Evolutionary conservation across 2,329 filamentous ascomycete genomes (phyloP).

Genomic region (Sporothrix luriei): DNA sequence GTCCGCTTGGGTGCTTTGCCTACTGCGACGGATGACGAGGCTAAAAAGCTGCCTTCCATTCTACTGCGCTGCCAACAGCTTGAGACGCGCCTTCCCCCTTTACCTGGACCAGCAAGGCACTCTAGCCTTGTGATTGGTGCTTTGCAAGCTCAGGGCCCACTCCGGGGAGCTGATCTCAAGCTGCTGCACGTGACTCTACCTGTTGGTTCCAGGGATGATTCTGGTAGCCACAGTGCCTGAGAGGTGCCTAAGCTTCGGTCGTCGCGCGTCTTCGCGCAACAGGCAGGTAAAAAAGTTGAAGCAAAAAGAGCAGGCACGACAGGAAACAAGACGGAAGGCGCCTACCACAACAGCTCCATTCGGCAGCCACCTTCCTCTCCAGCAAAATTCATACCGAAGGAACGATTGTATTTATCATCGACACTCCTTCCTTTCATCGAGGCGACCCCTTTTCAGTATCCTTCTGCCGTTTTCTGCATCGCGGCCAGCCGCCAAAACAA

Average conservation of each 20-base stretch:
- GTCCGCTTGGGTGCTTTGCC: constrained; percentile 17
- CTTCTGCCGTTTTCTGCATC: background rate
- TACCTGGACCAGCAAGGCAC: constrained; percentile 21
- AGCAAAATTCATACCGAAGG: background rate
- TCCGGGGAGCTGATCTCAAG: background rate
- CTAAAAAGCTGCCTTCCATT: constrained; percentile 54
- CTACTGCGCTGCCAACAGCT: constrained; percentile 23
- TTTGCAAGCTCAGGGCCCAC: background rate
- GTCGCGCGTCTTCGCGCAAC: constrained; percentile 31
- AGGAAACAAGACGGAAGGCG: constrained; percentile 22
- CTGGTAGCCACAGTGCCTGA: background rate
- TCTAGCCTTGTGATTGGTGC: constrained; percentile 25
- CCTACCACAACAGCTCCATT: constrained; percentile 3
- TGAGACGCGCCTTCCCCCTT: constrained; percentile 30
- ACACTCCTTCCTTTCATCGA: background rate
- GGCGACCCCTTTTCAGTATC: background rate
- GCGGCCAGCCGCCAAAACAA: constrained; percentile 10
- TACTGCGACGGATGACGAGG: constrained; percentile 53
- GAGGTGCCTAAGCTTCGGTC: constrained; percentile 5
- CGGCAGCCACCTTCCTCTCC: constrained; percentile 2
- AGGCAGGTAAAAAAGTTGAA: constrained; percentile 10
- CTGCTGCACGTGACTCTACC: constrained; percentile 27
- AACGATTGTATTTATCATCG: background rate
- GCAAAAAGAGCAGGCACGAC: constrained; percentile 9
- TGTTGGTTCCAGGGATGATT: constrained; percentile 8